phyloP scores from a whole-genome alignment of 331 rosid genomes.

The Malus hybrid region DNA sequence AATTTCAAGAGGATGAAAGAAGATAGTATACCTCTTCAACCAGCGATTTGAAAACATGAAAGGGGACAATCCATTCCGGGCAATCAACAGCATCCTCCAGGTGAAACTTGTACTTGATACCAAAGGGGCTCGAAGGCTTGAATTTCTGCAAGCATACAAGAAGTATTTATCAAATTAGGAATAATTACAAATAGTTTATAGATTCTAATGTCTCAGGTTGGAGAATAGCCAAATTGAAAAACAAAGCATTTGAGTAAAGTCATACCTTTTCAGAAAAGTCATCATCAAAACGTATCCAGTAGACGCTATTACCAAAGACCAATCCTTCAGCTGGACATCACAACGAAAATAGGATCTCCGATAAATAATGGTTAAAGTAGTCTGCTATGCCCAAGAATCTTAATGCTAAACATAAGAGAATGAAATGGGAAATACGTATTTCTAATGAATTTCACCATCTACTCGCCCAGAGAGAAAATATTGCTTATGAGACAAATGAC shows the following conservation, averaged over 20 bases:
- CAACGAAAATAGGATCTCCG: conserved; percentile 23
- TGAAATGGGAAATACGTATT: not conserved
- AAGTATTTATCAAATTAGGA: conserved; percentile 5
- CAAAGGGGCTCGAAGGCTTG: conserved; percentile 79
- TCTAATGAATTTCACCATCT: not conserved
- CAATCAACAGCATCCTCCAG: conserved; percentile 99
- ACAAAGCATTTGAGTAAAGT: not conserved
- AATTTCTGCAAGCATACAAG: conserved; percentile 61
- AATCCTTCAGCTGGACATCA: conserved; percentile 78
- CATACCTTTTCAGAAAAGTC: conserved; percentile 71
- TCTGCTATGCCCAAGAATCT: conserved; percentile 10
- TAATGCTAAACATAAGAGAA: not conserved
- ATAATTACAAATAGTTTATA: not conserved
- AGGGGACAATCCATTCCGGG: conserved; percentile 96
- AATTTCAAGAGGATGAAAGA: not conserved
- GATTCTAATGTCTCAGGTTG: not conserved
- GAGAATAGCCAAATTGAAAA: not conserved
- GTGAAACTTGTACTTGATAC: conserved; percentile 83
- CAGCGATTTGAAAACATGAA: conserved; percentile 64
- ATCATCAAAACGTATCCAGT: conserved; percentile 83
- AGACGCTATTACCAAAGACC: conserved; percentile 83
- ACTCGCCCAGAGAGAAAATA: not conserved
- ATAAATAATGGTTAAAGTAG: conserved; percentile 24
- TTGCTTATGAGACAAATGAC: not conserved
- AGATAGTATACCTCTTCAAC: conserved; percentile 75